Evolutionary conservation across 805 yeast genomes (phyloP).

Genomic region (Yamadazyma endophytica): DNA sequence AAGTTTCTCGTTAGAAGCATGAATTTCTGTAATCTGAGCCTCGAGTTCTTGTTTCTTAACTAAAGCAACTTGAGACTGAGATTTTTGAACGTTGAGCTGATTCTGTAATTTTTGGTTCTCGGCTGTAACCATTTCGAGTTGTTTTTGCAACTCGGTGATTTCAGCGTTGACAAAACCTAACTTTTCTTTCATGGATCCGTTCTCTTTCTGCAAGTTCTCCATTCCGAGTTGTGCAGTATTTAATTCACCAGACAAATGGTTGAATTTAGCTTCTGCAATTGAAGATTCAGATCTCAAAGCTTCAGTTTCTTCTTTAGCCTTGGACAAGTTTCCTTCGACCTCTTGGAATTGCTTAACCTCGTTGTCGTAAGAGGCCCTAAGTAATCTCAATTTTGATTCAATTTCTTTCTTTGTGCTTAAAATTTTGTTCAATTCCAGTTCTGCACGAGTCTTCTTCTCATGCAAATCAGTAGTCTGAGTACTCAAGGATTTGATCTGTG

Average conservation of each 20-base stretch:
- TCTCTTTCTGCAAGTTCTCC: slow-evolving; percentile 67
- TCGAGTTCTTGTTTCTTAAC: slow-evolving; percentile 40
- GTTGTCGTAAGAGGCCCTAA: slow-evolving; percentile 69
- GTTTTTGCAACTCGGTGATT: slow-evolving; percentile 53
- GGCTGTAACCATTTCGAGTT: slow-evolving; percentile 46
- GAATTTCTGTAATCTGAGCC: slow-evolving; percentile 22
- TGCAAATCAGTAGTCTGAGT: slow-evolving; percentile 68
- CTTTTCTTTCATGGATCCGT: slow-evolving; percentile 61
- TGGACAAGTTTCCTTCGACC: slow-evolving; percentile 59
- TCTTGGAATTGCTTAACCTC: slow-evolving; percentile 74
- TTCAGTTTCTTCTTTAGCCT: slow-evolving; percentile 63
- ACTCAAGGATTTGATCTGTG: slow-evolving; percentile 76
- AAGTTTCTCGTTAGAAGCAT: slow-evolving; percentile 17
- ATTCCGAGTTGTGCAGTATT: slow-evolving; percentile 56
- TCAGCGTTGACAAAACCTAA: slow-evolving; percentile 66
- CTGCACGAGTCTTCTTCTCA: slow-evolving; percentile 69
- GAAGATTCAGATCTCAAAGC: slow-evolving; percentile 67
- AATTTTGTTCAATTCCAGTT: slow-evolving; percentile 69
- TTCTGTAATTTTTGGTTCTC: slow-evolving; percentile 62
- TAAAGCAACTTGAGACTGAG: slow-evolving; percentile 66
- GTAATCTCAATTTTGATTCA: slow-evolving; percentile 60
- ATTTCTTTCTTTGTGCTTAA: slow-evolving; percentile 66
- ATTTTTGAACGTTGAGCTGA: slow-evolving; percentile 58
- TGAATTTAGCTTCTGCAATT: slow-evolving; percentile 72
- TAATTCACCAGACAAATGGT: slow-evolving; percentile 63